Percentiles rank a stretch among this genome's conserved stretches.
Conservation (phyloP, 495 filamentous ascomycete species). For the Hypoxylon subgilvum region DNA sequence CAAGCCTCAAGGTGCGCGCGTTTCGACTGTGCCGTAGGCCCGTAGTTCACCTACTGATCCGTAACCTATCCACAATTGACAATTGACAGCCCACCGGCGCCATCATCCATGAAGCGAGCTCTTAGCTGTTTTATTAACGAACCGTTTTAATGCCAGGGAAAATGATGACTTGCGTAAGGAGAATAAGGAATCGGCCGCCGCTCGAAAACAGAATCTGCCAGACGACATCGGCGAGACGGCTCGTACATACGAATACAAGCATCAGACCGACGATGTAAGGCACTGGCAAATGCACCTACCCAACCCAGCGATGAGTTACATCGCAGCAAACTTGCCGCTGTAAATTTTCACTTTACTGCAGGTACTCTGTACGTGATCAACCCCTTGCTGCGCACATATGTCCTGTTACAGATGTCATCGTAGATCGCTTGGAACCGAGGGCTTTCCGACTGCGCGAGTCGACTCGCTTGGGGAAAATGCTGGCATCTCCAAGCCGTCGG, state of each 20-base stretch:
- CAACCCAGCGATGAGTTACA: constrained; percentile 20
- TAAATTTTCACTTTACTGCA: constrained; percentile 19
- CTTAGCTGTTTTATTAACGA: constrained; percentile 12
- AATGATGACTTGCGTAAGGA: constrained; percentile 35
- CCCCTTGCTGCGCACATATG: constrained; percentile 29
- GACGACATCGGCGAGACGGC: constrained; percentile 23
- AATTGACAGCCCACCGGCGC: too few species aligned
- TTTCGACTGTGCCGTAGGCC: too few species aligned
- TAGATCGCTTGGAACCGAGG: constrained; percentile 23
- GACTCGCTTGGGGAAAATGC: constrained; percentile 31
- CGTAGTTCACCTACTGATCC: too few species aligned
- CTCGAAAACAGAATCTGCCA: constrained; percentile 2
- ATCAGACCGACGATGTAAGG: constrained; percentile 12
- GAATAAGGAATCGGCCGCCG: constrained; percentile 33
- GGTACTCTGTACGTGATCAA: constrained; percentile 9
- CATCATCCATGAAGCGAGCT: too few species aligned
- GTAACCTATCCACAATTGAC: too few species aligned
- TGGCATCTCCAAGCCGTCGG: constrained; percentile 34
- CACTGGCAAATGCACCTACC: background rate
- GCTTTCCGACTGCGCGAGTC: constrained; percentile 13
- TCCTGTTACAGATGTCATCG: constrained; percentile 28
- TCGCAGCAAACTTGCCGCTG: constrained; percentile 31
- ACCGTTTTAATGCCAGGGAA: constrained; percentile 20
- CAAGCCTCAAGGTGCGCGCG: too few species aligned
- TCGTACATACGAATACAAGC: too few species aligned